These are phyloP conservation scores for Stevia rebaudiana DNA, from an alignment of 140 eudicot genomes.

Conservation along the genomic window DNA sequence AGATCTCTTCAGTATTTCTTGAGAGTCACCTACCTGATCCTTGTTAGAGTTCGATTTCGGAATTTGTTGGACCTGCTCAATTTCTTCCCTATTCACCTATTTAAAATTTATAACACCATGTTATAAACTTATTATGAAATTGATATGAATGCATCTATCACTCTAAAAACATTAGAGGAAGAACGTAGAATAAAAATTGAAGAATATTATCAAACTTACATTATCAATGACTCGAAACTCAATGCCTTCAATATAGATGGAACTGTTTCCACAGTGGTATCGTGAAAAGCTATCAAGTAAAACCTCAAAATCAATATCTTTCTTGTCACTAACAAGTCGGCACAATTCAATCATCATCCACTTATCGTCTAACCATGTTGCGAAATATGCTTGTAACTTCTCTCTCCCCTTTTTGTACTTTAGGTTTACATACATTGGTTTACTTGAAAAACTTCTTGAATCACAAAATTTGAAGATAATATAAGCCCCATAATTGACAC, in stretches of 20 bases:
- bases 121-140: neutral
- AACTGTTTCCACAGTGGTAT: neutral
- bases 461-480: neutral
- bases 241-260: neutral
- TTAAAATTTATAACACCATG: neutral
- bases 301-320: neutral
- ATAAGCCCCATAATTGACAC: neutral
- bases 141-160: neutral
- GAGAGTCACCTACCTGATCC: neutral
- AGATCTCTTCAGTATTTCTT: too few species aligned
- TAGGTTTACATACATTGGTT: neutral
- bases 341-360: conserved; percentile 10
- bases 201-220: neutral
- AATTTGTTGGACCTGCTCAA: neutral
- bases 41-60: neutral
- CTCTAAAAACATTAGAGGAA: too few species aligned
- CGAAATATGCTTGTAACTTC: neutral
- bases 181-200: too few species aligned
- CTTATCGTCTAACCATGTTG: neutral
- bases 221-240: neutral
- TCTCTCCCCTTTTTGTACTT: neutral
- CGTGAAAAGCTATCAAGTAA: neutral
- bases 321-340: neutral
- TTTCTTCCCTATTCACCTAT: neutral
- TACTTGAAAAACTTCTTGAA: neutral